Evolutionary conservation across 108 stramenopile species (phyloP).

Genomic region (Nannochloropsis oceanica): DNA sequence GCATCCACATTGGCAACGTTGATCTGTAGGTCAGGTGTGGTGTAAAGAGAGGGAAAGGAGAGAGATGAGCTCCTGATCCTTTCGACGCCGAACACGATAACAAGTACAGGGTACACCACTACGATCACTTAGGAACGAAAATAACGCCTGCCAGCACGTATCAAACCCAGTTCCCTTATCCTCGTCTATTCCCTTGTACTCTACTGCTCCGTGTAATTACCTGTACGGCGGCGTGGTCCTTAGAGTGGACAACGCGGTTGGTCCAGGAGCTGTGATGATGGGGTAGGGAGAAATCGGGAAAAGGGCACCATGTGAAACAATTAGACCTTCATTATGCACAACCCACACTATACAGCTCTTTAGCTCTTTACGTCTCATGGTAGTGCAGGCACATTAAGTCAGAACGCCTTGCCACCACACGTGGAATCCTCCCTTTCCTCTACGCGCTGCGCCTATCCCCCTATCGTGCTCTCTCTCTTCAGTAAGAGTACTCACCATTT

Average conservation of each 20-base stretch:
- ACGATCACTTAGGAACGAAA: too few species aligned
- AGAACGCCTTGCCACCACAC: too few species aligned
- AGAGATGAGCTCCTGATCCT: too few species aligned
- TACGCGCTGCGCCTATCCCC: neutral
- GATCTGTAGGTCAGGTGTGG: conserved; percentile 46
- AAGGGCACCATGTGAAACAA: neutral
- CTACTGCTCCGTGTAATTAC: neutral
- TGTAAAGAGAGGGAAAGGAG: neutral
- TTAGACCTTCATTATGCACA: neutral
- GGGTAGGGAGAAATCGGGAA: neutral
- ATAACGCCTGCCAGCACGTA: too few species aligned
- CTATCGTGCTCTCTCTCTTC: neutral
- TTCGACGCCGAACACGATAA: too few species aligned
- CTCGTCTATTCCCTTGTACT: too few species aligned
- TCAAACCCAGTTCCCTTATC: too few species aligned
- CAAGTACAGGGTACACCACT: too few species aligned
- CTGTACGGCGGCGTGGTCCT: conserved; percentile 76
- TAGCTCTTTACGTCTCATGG: too few species aligned
- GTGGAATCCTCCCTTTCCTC: too few species aligned
- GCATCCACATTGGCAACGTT: conserved; percentile 92
- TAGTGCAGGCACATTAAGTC: too few species aligned
- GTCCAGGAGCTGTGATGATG: conserved; percentile 60
- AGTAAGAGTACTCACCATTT: conserved; percentile 49
- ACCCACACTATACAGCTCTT: too few species aligned
- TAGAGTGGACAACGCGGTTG: conserved; percentile 72